phyloP scores from a whole-genome alignment of 2,329 filamentous ascomycete genomes.

The Botrytis hyacinthi region DNA sequence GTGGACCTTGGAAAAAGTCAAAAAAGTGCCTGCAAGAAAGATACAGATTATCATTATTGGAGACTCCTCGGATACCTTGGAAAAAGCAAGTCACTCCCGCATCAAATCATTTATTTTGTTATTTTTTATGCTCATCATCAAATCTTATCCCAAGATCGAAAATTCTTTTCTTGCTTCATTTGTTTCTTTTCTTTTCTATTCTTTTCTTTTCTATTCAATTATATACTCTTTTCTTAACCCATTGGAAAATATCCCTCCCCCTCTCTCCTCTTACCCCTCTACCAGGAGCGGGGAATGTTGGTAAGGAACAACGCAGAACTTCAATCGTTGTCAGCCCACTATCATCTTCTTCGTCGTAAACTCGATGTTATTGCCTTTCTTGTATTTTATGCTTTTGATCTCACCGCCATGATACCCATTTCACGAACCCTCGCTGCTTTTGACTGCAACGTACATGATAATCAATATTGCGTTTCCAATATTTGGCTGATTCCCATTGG shows the following conservation, averaged over 20 bases:
- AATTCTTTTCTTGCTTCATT: neutral
- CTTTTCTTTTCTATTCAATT: neutral
- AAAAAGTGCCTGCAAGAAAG: neutral
- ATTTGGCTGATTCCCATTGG: constrained; percentile 18
- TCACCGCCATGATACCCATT: constrained; percentile 13
- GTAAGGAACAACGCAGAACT: constrained; percentile 9
- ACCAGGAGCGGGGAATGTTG: constrained; percentile 7
- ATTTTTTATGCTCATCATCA: neutral
- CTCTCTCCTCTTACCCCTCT: constrained; percentile 2
- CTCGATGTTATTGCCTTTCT: constrained; percentile 1
- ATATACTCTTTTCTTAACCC: neutral
- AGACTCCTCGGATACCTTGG: neutral
- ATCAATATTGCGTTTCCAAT: constrained; percentile 9
- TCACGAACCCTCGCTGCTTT: constrained; percentile 19
- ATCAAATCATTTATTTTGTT: neutral
- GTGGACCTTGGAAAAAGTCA: neutral
- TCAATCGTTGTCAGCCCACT: constrained; percentile 9
- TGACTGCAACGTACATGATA: constrained; percentile 12
- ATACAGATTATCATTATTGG: neutral
- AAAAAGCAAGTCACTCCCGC: neutral
- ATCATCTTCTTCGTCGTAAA: neutral
- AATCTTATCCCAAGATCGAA: neutral
- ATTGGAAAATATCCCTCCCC: neutral
- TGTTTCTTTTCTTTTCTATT: neutral
- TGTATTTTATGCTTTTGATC: constrained; percentile 3